Evolutionary conservation across 495 filamentous ascomycete genomes (phyloP), one percentile per base, ranked within the genome.

Genomic region (Pyronema omphalodes): DNA sequence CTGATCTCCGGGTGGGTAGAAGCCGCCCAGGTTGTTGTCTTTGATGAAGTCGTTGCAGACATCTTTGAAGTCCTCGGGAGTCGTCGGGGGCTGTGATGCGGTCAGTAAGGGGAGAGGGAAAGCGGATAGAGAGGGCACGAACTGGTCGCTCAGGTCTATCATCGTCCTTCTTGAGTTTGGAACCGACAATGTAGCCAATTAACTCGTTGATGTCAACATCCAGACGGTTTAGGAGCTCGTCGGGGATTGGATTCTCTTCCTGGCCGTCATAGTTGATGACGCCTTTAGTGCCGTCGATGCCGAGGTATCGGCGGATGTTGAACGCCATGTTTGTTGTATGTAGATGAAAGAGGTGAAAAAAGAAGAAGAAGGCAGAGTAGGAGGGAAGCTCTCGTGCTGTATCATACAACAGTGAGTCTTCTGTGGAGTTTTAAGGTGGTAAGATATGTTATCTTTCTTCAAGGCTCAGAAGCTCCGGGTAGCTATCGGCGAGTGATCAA

Each of bases 281-380:
- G 5, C 55, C 41, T 14, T 48, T 35, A 12, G 34, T 37, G 29
- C 55, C 55, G 17, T 57, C 41, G 34, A 57, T n/a, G 3, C 55
- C 55, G 2, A 57, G 29, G 49, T 53, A 57, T 23, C 40, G 36
- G 43, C 55, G 49, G 12, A 57, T 57, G 43, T 52, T 57, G 49
- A 57, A 57, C 6, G 55, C 55, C 55, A 57, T 57, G 11, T 12
- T 18, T 48, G 44, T 29, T 55, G 1, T 19, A 55, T 29, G 5
- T 29, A 36, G 18, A 14, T 14, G 37, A 48, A 49, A 33, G 14
- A 11, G 46, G 19, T 48, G 12, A 29, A 34, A 23, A 11, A 23
- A 33, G 2, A 18, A 33, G 2, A 18, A 29, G 23, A 29, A 29
- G 23, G 23, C 23, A 29, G 23, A 29, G 23, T 29, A 29, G 23